Percentiles rank a stretch among this genome's conserved stretches.
Evolutionary conservation across 805 yeast species (phyloP).

Genomic region (Helenozyma rhizophorensis): DNA sequence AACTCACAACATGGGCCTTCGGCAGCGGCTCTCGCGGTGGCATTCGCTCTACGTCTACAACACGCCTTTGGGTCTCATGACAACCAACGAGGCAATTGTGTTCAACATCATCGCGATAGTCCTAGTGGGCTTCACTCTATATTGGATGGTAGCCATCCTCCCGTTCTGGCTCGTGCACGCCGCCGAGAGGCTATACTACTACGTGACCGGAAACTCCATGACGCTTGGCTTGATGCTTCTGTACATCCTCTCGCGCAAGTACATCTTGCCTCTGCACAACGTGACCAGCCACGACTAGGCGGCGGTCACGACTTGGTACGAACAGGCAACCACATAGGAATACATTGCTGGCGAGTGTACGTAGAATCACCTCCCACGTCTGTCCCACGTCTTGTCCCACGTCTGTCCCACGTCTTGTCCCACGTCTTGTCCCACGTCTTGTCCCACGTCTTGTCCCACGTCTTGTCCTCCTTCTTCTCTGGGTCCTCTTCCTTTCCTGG

Average conservation of each 20-base stretch:
- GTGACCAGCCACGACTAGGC: not conserved
- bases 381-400: too few relatives aligned
- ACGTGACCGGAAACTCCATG: conserved; percentile 15
- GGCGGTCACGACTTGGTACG: too few relatives aligned
- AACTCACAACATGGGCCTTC: too few relatives aligned
- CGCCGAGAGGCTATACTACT: conserved; percentile 15
- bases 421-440: too few relatives aligned
- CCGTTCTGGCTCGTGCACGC: conserved; percentile 9
- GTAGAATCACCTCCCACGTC: too few relatives aligned
- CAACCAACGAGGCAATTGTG: conserved; percentile 19
- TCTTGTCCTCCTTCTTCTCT: too few relatives aligned
- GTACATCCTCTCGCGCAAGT: not conserved
- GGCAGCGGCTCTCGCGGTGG: too few relatives aligned
- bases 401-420: too few relatives aligned
- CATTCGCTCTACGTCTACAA: conserved; percentile 22
- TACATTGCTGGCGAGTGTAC: too few relatives aligned
- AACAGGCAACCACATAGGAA: too few relatives aligned
- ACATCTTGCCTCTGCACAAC: not conserved
- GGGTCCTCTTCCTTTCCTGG: too few relatives aligned
- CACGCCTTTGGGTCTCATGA: conserved; percentile 26
- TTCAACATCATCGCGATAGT: conserved; percentile 16
- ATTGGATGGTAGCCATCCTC: conserved; percentile 12
- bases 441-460: too few relatives aligned
- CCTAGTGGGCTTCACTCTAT: conserved; percentile 11
- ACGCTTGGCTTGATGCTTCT: conserved; percentile 3